Base-by-base conservation (phyloP, 192 early-diverging fungal genomes). In the Anaeromyces robustus region DNA sequence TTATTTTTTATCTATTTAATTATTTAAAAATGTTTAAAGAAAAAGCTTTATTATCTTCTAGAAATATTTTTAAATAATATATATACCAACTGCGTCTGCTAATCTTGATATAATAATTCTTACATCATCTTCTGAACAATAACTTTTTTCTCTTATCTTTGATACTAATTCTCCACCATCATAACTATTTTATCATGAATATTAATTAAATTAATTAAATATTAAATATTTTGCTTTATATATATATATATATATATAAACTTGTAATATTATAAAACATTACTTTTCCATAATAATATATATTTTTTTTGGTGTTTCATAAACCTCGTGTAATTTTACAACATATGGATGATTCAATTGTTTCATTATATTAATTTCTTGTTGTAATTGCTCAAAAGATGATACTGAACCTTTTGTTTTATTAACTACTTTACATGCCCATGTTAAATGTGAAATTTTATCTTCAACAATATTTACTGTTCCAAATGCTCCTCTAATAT, bases 201-300 rank as follows among this genome's bases (percentile, higher is more conserved):
- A 11, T 5, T 30, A 11, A 30, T n/a, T 11, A 11, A 77, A 29
- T 29, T 30, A 29, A 6, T 6, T 77, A 6, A 11, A 30, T 77
- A 30, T 6, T 30, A 77, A 30, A 77, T 77, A n/a, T n/a, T n/a
- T n/a, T n/a, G n/a, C n/a, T n/a, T n/a, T n/a, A n/a, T n/a, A n/a
- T n/a, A n/a, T n/a, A n/a, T n/a, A n/a, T n/a, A 77, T 77, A 7
- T 34, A 34, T 7, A 34, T 7, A 34, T 34, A 39, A 39, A 39
- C 16, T 39, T 39, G 7, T 32, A 39, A 1, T 77, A 59, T 29
- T 3, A 17, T 14, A 77, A 32, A 30, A 0, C 30, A n/a, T 22
- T 79, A 89, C 87, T 87, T 85, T 80, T 89, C 88, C 88, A 89
- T 89, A 19, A 89, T 81, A 77, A 89, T 82, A 39, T 83, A 85